Conservation (phyloP, 129 eudicot species). For the Apium graveolens region DNA sequence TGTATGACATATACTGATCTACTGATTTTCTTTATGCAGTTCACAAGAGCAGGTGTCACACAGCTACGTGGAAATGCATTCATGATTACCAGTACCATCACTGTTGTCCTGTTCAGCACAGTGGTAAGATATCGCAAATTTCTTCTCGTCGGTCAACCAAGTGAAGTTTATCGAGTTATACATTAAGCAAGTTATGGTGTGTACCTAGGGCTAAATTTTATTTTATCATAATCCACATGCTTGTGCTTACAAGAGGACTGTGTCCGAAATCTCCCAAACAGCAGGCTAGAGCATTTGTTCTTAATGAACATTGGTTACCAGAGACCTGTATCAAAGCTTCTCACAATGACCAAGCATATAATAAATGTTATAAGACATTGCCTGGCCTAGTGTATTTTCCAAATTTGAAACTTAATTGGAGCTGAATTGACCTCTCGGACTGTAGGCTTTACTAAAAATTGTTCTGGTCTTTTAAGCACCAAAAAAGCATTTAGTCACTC, state of each 20-base stretch:
- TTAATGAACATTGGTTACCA: not conserved
- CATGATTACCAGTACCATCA: conserved; percentile 89
- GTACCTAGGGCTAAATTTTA: not conserved
- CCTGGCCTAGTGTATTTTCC: not conserved
- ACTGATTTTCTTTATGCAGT: conserved; percentile 44
- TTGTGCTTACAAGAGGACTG: not conserved
- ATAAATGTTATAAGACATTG: not conserved
- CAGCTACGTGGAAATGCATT: conserved; percentile 45
- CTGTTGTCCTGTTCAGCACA: conserved; percentile 89
- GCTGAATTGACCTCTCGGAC: not conserved
- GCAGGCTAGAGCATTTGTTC: not conserved
- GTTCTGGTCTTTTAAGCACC: not conserved
- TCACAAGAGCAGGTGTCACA: conserved; percentile 56
- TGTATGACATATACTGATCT: not conserved
- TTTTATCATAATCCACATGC: not conserved
- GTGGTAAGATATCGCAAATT: conserved; percentile 44
- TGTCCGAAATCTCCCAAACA: not conserved
- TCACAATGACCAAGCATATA: not conserved
- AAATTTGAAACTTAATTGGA: not conserved
- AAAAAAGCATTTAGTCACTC: not conserved
- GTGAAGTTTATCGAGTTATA: not conserved
- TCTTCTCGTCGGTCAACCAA: not conserved
- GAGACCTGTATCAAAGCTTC: not conserved
- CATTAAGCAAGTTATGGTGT: not conserved
- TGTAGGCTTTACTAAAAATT: not conserved